A percentile compares a stretch with the other conserved stretches of the same genome.
Conservation (phyloP, 176 grass and related monocot genomes). For the Musa schizocarpa region DNA sequence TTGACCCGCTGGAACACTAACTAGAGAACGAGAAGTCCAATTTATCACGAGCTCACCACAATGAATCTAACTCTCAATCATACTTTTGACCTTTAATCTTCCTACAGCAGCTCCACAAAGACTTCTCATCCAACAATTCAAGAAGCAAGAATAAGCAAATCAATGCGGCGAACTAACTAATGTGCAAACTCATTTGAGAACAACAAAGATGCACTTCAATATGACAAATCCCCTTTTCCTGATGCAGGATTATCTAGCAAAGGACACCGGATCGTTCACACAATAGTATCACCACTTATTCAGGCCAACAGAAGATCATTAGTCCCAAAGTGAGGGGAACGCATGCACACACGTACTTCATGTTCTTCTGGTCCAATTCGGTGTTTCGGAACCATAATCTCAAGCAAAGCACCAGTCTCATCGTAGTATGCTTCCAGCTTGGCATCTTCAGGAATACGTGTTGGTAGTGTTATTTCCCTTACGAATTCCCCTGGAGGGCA, state of each 20-base stretch:
- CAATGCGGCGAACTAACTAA: background rate
- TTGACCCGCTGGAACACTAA: background rate
- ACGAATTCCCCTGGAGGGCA: conserved; percentile 88
- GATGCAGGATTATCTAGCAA: background rate
- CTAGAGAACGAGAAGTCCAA: background rate
- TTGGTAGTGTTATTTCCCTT: conserved; percentile 73
- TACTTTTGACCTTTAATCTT: background rate
- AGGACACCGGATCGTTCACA: conserved; percentile 3
- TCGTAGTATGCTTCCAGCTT: conserved; percentile 90
- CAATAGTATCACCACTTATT: conserved; percentile 7
- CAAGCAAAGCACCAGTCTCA: conserved; percentile 62
- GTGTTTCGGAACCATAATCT: conserved; percentile 89
- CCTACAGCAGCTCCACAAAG: background rate
- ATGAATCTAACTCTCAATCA: background rate
- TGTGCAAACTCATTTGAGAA: background rate
- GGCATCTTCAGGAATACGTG: conserved; percentile 84
- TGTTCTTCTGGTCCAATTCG: conserved; percentile 78
- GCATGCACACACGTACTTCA: conserved; percentile 84
- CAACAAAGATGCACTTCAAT: background rate
- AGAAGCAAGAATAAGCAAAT: background rate
- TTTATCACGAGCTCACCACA: background rate
- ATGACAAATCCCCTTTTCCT: background rate
- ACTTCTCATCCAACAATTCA: background rate
- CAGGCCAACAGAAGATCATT: conserved; percentile 68
- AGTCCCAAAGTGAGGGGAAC: conserved; percentile 69